phyloP scores from a whole-genome alignment of 169 alveolate species.

The Plasmodium malariae region DNA sequence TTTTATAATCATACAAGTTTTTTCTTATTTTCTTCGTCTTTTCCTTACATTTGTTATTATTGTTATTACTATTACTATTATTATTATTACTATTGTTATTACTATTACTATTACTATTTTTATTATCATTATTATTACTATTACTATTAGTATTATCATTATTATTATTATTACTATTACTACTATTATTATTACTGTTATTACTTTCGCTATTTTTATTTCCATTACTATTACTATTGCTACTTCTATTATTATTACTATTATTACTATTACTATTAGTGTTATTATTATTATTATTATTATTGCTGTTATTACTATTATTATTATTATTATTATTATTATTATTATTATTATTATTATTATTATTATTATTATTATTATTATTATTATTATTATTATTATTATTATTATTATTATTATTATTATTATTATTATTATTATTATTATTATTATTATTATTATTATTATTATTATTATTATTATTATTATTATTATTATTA shows the following conservation, averaged over 20 bases:
- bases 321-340: not conserved
- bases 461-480: not conserved
- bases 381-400: not conserved
- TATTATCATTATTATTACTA: not conserved
- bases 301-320: not conserved
- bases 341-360: not conserved
- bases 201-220: not conserved
- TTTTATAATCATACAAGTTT: no score
- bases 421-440: not conserved
- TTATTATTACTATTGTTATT: not conserved
- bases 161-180: not conserved
- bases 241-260: not conserved
- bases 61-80: not conserved
- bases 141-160: not conserved
- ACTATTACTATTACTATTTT: not conserved
- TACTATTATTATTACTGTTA: not conserved
- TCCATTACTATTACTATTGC: not conserved
- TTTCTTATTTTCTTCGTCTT: no score
- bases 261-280: not conserved
- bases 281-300: not conserved
- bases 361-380: slow-evolving; percentile 3
- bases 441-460: not conserved
- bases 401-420: not conserved
- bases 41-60: no score
- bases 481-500: not conserved